Evolutionary conservation across 2,329 filamentous ascomycete species (phyloP), one percentile per base, ranked within the genome.

Genomic region (Diplodia sapinea): DNA sequence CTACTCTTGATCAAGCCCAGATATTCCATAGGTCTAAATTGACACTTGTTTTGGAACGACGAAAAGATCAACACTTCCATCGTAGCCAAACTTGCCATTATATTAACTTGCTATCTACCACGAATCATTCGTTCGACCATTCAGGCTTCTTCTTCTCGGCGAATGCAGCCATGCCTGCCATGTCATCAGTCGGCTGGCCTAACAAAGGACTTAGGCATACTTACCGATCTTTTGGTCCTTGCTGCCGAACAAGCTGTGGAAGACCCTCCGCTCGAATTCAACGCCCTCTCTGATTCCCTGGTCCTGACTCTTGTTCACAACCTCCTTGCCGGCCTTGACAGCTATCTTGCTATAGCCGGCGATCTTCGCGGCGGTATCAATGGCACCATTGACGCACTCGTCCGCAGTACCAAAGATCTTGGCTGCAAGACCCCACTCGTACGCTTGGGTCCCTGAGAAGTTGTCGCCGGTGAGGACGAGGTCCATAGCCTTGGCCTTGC

Each of bases 291-390:
- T 84, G 69, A 99, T 82, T 3, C 90, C 85, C 72, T 97, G 81
- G 74, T 99, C 95, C 84, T 98, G 94, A 79, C 93, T 97, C 89
- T 97, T 98, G 79, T 98, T 97, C 67, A 99, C 94, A n/a, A 95
- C 94, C 84, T 99, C 95, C 85, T 99, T 99, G 68, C 88, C 90
- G 12, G 91, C 95, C 82, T 93, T 89, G 68, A 96, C 88, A 1
- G 94, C 91, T n/a, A 99, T 90, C 76, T 86, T 88, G 64, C 91
- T 94, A 80, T 95, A 93, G 0, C 91, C 83, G 0, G 95, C 94
- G 81, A 99, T 97, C 64, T 88, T 94, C 84, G 91, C 92, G 2
- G 95, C 95, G 20, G 93, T 94, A 77, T 89, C 88, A 69, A 97
- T 79, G 2, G 93, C 89, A 66, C 88, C 92, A 74, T 93, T 89